Conservation (phyloP, 2,329 filamentous ascomycete genomes). For the Diaporthe caulivora region DNA sequence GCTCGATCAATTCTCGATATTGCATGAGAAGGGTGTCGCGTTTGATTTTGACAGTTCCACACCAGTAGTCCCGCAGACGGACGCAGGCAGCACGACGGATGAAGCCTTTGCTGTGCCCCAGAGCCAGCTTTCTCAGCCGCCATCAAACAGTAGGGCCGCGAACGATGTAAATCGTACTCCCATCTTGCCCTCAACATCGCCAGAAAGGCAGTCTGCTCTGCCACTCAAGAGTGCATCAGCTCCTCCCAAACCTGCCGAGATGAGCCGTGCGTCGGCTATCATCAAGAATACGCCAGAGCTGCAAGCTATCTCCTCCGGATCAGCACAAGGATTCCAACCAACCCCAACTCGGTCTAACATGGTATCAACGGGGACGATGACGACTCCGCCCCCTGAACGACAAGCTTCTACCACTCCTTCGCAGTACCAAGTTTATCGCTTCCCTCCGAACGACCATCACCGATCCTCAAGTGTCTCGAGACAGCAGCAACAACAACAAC, state of each 20-base stretch:
- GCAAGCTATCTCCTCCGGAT: constrained; percentile 66
- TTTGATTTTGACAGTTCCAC: constrained; percentile 83
- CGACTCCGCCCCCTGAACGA: constrained; percentile 67
- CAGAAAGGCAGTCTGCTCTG: constrained; percentile 49
- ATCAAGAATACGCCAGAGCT: constrained; percentile 74
- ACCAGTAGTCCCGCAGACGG: constrained; percentile 70
- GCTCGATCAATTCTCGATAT: constrained; percentile 90
- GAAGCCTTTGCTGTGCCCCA: constrained; percentile 78
- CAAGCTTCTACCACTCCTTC: constrained; percentile 53
- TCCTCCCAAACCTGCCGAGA: constrained; percentile 57
- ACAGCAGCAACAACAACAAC: constrained; percentile 45
- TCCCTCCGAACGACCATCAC: constrained; percentile 54
- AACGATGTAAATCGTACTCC: constrained; percentile 49
- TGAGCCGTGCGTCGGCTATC: constrained; percentile 73
- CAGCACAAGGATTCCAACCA: constrained; percentile 49
- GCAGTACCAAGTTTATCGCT: constrained; percentile 56
- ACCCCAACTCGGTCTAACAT: constrained; percentile 51
- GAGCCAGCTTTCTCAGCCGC: constrained; percentile 43
- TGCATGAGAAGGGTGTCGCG: constrained; percentile 85
- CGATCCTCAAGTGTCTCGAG: constrained; percentile 56
- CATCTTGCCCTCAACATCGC: constrained; percentile 43
- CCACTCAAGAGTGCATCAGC: constrained; percentile 55
- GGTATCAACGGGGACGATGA: constrained; percentile 83
- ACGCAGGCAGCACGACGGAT: constrained; percentile 71
- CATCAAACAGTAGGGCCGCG: constrained; percentile 47